These are phyloP conservation scores for Arachis stenosperma DNA, from an alignment of 306 rosid species.

Conservation along the genomic window DNA sequence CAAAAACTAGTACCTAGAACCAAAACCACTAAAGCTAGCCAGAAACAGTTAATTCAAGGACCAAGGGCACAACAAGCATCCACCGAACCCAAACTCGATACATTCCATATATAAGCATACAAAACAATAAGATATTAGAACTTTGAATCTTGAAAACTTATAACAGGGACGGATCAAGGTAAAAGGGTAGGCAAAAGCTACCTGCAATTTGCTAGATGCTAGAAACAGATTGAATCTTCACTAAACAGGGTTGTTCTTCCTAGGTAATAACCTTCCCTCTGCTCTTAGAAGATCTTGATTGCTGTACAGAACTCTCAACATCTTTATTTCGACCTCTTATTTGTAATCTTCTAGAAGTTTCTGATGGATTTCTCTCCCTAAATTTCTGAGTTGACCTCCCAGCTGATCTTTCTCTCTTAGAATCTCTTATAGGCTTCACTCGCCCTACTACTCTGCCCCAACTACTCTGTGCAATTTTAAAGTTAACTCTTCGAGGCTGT, in stretches of 20 bases:
- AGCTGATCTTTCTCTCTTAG: slow-evolving; percentile 37
- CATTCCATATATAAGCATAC: slow-evolving; percentile 4
- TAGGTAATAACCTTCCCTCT: slow-evolving; percentile 31
- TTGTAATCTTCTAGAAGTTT: slow-evolving; percentile 32
- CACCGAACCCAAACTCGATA: background rate
- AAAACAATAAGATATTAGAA: background rate
- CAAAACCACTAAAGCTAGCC: slow-evolving; percentile 5
- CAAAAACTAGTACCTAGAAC: background rate
- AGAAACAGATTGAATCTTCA: slow-evolving; percentile 22
- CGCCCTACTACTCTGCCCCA: slow-evolving; percentile 36
- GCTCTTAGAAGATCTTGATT: slow-evolving; percentile 39
- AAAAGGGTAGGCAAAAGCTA: slow-evolving; percentile 32
- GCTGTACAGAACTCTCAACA: slow-evolving; percentile 17
- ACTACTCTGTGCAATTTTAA: slow-evolving; percentile 26
- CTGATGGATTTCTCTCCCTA: slow-evolving; percentile 19
- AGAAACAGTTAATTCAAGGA: background rate
- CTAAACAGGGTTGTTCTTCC: slow-evolving; percentile 40
- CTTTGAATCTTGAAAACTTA: slow-evolving; percentile 18
- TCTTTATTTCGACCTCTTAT: slow-evolving; percentile 32
- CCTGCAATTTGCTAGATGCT: slow-evolving; percentile 35
- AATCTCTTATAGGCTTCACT: slow-evolving; percentile 41
- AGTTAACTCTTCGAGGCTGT: slow-evolving; percentile 23
- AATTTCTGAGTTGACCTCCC: slow-evolving; percentile 29
- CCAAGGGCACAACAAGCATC: background rate
- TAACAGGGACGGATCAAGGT: slow-evolving; percentile 15